Conservation (phyloP, 2,329 filamentous ascomycete species). For the Fusarium sp. region DNA sequence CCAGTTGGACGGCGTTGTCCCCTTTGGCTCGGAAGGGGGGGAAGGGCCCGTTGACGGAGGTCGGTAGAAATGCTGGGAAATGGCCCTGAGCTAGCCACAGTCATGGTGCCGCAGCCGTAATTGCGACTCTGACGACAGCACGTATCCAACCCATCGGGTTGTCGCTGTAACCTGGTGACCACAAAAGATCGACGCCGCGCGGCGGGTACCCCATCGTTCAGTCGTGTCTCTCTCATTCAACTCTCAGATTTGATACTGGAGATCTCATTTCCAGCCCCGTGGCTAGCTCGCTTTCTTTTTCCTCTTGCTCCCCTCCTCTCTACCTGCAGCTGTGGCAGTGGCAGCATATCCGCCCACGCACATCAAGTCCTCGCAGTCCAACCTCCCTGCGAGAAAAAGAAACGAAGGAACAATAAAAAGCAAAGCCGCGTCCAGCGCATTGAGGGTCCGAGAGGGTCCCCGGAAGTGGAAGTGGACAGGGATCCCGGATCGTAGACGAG, state of each 20-base stretch:
- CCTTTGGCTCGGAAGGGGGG: conserved; percentile 13
- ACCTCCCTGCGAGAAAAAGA: conserved; percentile 17
- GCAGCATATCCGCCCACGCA: not conserved
- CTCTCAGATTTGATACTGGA: conserved; percentile 20
- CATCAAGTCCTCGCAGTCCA: conserved; percentile 5
- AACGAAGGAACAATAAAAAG: conserved; percentile 18
- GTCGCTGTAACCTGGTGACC: conserved; percentile 20
- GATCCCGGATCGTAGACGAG: not conserved
- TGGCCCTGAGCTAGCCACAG: not conserved
- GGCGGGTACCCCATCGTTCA: not conserved
- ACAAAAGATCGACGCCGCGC: conserved; percentile 1
- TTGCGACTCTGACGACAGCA: conserved; percentile 14
- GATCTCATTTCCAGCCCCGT: conserved; percentile 37
- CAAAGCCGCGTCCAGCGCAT: not conserved
- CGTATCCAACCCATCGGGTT: conserved; percentile 24
- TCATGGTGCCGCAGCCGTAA: conserved; percentile 5
- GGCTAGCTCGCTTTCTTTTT: conserved; percentile 11
- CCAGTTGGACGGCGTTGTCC: conserved; percentile 9
- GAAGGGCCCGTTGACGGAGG: conserved; percentile 14
- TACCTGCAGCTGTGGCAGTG: not conserved
- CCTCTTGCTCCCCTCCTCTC: not conserved
- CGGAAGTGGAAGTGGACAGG: conserved; percentile 5
- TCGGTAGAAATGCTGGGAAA: conserved; percentile 12
- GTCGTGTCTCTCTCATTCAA: not conserved
- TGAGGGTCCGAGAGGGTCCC: conserved; percentile 10